Evolutionary conservation across 2,329 filamentous ascomycete species (phyloP), one percentile per base, ranked within the genome.

Genomic region (Pseudogymnoascus sp.): DNA sequence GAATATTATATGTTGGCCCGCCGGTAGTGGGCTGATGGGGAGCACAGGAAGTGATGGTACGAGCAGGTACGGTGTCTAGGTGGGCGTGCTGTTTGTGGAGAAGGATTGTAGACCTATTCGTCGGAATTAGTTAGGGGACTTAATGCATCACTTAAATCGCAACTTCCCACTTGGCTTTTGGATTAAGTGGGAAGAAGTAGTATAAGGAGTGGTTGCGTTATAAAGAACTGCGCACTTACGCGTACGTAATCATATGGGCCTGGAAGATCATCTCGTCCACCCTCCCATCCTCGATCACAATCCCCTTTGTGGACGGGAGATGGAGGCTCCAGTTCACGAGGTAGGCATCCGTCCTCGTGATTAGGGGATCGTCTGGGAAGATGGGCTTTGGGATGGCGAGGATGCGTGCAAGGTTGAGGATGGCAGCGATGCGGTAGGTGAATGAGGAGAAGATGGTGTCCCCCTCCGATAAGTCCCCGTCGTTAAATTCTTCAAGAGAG

Each of bases 241-340:
- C 75, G 62, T 83, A 78, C 62, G 83, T 80, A 70, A 96, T 90
- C 85, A 96, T 93, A 67, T 90, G 88, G 0, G 90, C 92, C 74
- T 96, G 91, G 76, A 96, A 96, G 75, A 96, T 87, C 83, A 96
- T 88, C 76, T 96, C 91, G 73, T 97, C 93, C 10, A 93, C 80
- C 62, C 85, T 82, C 33, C 90, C 87, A 68, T 88, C 84, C 66
- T 83, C 82, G 65, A 85, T 83, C 62, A 96, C 78, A 15, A 90
- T 80, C 65, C 90, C 84, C 63, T 81, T 81, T 13, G 80, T 80
- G 15, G 82, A 79, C 0, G 93, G 92, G 0, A 96, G 79, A 70
- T 95, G 89, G 59, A 93, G 83, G 62, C 86, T 83, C 90, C 91
- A 96, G 73, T 91, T 93, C 13, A 81, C 80, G 53, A 88, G 80